These are phyloP conservation scores for Tetrapisispora nanseiensis DNA, from an alignment of 805 yeast species.

Conservation along the genomic window DNA sequence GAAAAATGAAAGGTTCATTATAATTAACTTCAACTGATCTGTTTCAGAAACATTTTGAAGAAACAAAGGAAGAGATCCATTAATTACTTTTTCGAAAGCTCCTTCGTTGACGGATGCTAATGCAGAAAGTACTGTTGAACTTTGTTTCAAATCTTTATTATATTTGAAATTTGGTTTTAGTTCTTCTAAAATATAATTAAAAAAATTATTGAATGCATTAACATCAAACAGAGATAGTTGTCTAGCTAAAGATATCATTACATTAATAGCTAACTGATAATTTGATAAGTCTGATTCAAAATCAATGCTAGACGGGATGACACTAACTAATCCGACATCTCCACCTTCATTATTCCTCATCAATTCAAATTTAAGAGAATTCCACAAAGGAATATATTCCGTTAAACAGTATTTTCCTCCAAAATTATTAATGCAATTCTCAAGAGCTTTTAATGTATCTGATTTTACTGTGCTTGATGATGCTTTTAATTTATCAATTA, in stretches of 20 bases:
- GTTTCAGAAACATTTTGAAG: conserved; percentile 35
- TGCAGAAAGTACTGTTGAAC: conserved; percentile 49
- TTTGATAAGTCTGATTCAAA: conserved; percentile 23
- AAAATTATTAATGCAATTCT: conserved; percentile 46
- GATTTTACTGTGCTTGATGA: conserved; percentile 62
- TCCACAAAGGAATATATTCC: conserved; percentile 74
- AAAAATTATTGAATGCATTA: conserved; percentile 31
- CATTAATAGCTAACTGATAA: conserved; percentile 35
- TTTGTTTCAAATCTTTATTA: conserved; percentile 50
- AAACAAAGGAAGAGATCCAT: conserved; percentile 37
- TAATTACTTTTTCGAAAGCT: conserved; percentile 41
- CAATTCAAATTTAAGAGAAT: conserved; percentile 81
- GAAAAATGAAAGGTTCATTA: conserved; percentile 53
- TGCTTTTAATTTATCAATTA: conserved; percentile 71
- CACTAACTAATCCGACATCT: conserved; percentile 6
- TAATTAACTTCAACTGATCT: conserved; percentile 47
- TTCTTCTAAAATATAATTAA: conserved; percentile 38
- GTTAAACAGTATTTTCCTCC: conserved; percentile 38
- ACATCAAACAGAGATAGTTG: conserved; percentile 28
- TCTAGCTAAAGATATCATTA: conserved; percentile 37
- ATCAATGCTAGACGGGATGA: neutral
- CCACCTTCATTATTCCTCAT: conserved; percentile 62
- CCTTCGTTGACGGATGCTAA: conserved; percentile 39
- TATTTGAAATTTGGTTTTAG: conserved; percentile 42
- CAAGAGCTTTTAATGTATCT: conserved; percentile 61